Evolutionary conservation across 129 eudicot species (phyloP).

Genomic region (Ambrosia artemisiifolia): DNA sequence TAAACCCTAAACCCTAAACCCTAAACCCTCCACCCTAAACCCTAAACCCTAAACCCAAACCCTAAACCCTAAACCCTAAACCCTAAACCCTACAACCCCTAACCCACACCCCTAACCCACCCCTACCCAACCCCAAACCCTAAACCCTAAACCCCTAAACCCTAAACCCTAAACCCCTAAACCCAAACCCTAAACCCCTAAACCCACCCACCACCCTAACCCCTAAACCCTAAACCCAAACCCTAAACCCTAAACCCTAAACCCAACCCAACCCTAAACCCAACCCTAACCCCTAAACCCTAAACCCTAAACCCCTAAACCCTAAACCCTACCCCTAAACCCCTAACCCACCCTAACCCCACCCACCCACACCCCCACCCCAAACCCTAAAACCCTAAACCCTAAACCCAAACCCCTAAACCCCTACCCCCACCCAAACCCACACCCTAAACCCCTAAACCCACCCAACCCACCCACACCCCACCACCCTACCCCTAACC

Average conservation of each 20-base stretch:
- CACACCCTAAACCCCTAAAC: conserved; percentile 8
- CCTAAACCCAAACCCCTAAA: too few species aligned
- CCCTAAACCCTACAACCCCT: not conserved
- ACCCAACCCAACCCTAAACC: not conserved
- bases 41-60: too few species aligned
- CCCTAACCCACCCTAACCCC: not conserved
- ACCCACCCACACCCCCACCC: too few species aligned
- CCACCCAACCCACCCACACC: too few species aligned
- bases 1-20: conserved; percentile 4
- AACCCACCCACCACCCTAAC: too few species aligned
- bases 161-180: not conserved
- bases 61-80: too few species aligned
- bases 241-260: not conserved
- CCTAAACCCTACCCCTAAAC: not conserved
- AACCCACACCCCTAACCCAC: conserved; percentile 2
- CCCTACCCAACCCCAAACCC: conserved; percentile 17
- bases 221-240: conserved; percentile 17
- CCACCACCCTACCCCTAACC: too few species aligned
- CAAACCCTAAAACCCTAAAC: not conserved
- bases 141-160: not conserved
- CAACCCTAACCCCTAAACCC: not conserved
- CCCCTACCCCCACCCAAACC: too few species aligned
- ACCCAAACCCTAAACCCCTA: conserved; percentile 15
- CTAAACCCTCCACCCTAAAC: too few species aligned
- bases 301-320: not conserved